Evolutionary conservation across 164 flowering plant species (phyloP).

Genomic region (Paratinospora sagittata): DNA sequence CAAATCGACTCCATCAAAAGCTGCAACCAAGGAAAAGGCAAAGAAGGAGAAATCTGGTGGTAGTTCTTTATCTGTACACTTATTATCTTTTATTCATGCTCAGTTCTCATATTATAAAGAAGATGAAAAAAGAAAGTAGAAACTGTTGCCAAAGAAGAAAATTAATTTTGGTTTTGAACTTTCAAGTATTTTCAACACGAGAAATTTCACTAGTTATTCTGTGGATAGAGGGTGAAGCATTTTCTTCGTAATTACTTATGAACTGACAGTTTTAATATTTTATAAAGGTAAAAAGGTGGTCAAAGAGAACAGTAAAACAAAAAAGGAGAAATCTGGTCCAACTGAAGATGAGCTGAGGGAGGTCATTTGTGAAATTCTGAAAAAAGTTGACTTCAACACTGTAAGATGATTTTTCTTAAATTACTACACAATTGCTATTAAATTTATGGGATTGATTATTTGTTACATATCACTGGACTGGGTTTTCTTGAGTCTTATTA

Average conservation of each 20-base stretch:
- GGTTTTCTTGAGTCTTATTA: neutral
- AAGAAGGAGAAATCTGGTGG: slow-evolving; percentile 31
- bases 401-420: slow-evolving; percentile 33
- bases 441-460: neutral
- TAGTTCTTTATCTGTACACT: neutral
- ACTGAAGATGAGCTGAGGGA: slow-evolving; percentile 58
- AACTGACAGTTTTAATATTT: neutral
- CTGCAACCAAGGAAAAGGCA: slow-evolving; percentile 40
- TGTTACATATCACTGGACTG: neutral
- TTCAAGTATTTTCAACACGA: neutral
- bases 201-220: neutral
- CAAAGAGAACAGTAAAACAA: slow-evolving; percentile 49
- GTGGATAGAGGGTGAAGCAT: too few species aligned
- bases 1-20: neutral
- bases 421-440: neutral
- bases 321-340: slow-evolving; percentile 43
- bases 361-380: slow-evolving; percentile 74
- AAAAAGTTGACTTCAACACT: slow-evolving; percentile 87
- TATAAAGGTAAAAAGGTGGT: slow-evolving; percentile 31
- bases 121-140: neutral
- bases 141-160: neutral
- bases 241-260: neutral
- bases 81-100: neutral
- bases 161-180: neutral
- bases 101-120: neutral